Evolutionary conservation across 2,329 filamentous ascomycete genomes (phyloP).

Genomic region (Fusarium sp.): DNA sequence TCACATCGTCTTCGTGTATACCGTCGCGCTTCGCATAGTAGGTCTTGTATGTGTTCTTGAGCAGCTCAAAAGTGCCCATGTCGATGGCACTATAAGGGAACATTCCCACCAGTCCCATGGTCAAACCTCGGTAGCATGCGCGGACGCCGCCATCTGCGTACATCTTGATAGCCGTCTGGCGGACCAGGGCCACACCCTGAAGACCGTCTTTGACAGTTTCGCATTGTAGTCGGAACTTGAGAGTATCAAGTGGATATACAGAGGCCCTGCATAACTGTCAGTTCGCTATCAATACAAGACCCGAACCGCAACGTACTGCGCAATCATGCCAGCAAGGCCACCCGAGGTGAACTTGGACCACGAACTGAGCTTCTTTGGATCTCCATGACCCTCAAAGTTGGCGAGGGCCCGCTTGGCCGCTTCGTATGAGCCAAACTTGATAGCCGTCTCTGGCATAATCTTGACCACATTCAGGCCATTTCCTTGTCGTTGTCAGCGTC

Average conservation of each 20-base stretch:
- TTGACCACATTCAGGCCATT: conserved; percentile 97
- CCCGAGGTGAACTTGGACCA: conserved; percentile 92
- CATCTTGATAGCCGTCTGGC: conserved; percentile 88
- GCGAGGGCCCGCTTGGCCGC: conserved; percentile 90
- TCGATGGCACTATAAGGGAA: conserved; percentile 98
- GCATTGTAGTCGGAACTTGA: conserved; percentile 89
- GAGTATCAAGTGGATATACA: conserved; percentile 92
- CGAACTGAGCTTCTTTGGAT: conserved; percentile 81
- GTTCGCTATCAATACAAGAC: not conserved
- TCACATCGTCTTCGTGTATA: conserved; percentile 85
- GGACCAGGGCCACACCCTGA: conserved; percentile 83
- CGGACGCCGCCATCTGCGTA: conserved; percentile 78
- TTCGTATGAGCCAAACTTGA: conserved; percentile 98
- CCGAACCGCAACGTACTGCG: conserved; percentile 72
- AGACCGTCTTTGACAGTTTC: conserved; percentile 89
- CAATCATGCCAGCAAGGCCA: conserved; percentile 91
- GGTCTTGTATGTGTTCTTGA: conserved; percentile 79
- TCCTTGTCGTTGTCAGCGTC: conserved; percentile 62
- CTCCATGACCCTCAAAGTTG: conserved; percentile 86
- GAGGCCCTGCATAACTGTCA: conserved; percentile 68
- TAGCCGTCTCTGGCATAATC: conserved; percentile 98
- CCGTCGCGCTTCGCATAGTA: conserved; percentile 76
- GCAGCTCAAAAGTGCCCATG: conserved; percentile 92
- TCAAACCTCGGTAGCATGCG: conserved; percentile 89
- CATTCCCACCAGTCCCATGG: conserved; percentile 94